Evolutionary conservation across 768 basidiomycete species (phyloP).

Genomic region (Trametopsis cervina): DNA sequence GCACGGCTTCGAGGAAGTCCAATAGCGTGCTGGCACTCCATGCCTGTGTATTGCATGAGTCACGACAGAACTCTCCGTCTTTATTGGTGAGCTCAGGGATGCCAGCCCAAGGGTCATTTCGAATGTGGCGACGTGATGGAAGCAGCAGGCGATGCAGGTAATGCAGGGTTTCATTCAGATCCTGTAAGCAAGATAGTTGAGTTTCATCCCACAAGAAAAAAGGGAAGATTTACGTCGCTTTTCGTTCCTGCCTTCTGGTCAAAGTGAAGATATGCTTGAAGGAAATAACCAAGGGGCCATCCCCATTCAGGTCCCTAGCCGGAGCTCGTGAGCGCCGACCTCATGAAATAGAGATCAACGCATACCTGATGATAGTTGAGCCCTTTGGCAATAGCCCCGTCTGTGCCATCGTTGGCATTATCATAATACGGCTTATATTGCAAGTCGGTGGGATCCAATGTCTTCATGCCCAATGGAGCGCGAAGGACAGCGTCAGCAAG

Average conservation of each 20-base stretch:
- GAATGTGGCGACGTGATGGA: conserved; percentile 64
- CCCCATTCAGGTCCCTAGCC: conserved; percentile 82
- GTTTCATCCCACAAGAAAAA: not conserved
- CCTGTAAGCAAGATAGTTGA: conserved; percentile 32
- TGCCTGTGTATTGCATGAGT: conserved; percentile 92
- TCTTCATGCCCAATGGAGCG: conserved; percentile 95
- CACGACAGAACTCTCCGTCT: conserved; percentile 73
- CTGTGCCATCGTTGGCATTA: conserved; percentile 88
- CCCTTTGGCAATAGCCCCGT: conserved; percentile 82
- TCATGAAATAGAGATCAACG: conserved; percentile 18
- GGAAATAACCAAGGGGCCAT: conserved; percentile 93
- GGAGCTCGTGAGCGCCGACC: conserved; percentile 1
- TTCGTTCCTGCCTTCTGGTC: conserved; percentile 64
- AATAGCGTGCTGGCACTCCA: conserved; percentile 93
- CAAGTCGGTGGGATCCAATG: conserved; percentile 78
- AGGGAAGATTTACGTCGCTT: conserved; percentile 47
- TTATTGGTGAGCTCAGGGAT: conserved; percentile 89
- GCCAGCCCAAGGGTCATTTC: conserved; percentile 84
- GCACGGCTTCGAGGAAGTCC: conserved; percentile 79
- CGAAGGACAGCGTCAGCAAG: conserved; percentile 77
- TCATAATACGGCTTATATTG: conserved; percentile 92
- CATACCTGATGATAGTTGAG: conserved; percentile 88
- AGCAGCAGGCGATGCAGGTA: conserved; percentile 72
- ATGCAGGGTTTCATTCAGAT: conserved; percentile 67
- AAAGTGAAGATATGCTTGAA: conserved; percentile 89